Base-by-base conservation (phyloP, 306 rosid genomes). In the Quillaja saponaria region DNA sequence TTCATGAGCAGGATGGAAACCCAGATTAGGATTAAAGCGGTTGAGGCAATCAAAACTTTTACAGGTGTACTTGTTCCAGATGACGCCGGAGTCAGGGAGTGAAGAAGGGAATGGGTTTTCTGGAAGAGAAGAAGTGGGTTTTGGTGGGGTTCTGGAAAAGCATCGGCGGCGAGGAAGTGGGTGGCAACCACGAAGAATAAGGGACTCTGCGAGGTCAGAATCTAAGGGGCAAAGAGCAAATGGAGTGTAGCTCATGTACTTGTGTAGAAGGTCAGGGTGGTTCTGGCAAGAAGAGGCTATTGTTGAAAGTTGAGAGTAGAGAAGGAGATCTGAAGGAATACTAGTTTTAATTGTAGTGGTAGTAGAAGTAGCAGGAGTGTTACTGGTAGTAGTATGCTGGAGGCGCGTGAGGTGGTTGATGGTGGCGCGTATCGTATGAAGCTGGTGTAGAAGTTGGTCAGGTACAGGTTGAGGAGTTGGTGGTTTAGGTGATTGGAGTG, bases 151-250 rank as follows among this genome's bases (percentile, higher is more conserved):
- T 55, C 40, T 59, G 39, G 96, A 64, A 71, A 92, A 92, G 66
- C 99, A 92, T 0, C 99, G 70, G 3, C 99, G 96, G 67, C 99
- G 95, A 17, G 99, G 99, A 68, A 92, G 99, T 0, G 99, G 99
- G 72, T 89, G 99, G 71, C 96, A 92, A 16, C 99, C 99, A 8
- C 86, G 90, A 25, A 92, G 87, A 39, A 76, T 80, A 9, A 92
- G 81, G 6, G 91, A 18, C 34, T 89, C 96, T 0, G 87, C 89
- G 18, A 82, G 28, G 62, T 83, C 95, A 2, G 89, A 69, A 68
- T 82, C 95, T 7, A 67, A 62, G 3, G 99, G 99, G 64, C 99
- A 92, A 51, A 49, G 58, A 0, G 94, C 74, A 78, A 84, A 92
- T 0, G 91, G 91, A 0, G 83, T 81, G 76, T 92, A 92, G 51